A percentile compares a stretch with the other conserved stretches of the same genome.
Evolutionary conservation across 2,329 filamentous ascomycete species (phyloP).

Genomic region (Diaporthe citri): DNA sequence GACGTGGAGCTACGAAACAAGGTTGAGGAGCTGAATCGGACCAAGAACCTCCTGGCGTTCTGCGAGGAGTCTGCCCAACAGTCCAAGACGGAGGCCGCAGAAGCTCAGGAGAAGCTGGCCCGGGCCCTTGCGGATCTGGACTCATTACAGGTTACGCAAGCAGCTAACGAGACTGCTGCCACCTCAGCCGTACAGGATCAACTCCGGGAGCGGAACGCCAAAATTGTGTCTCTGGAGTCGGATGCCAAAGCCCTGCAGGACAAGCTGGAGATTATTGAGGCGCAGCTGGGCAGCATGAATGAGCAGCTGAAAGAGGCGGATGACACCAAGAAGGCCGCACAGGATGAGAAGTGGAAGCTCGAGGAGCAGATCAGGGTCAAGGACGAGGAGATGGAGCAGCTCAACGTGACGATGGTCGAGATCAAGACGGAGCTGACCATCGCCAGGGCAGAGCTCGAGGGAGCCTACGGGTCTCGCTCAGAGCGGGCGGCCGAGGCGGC

Average conservation of each 20-base stretch:
- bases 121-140: constrained; percentile 63
- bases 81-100: constrained; percentile 47
- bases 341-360: constrained; percentile 49
- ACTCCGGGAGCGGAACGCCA: constrained; percentile 58
- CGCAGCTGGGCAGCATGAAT: constrained; percentile 42
- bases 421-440: constrained; percentile 73
- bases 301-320: constrained; percentile 42
- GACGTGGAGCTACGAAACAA: constrained; percentile 73
- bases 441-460: constrained; percentile 72
- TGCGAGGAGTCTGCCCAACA: constrained; percentile 46
- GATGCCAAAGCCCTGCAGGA: constrained; percentile 55
- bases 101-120: constrained; percentile 63
- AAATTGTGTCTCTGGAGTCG: constrained; percentile 59
- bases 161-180: constrained; percentile 47
- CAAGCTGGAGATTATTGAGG: constrained; percentile 51
- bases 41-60: constrained; percentile 46
- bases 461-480: constrained; percentile 70
- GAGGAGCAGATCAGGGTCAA: constrained; percentile 61
- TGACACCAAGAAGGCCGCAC: constrained; percentile 47
- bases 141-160: constrained; percentile 48
- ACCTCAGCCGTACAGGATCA: constrained; percentile 54
- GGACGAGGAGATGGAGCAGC: constrained; percentile 63
- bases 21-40: constrained; percentile 65
- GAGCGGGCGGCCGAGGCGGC: constrained; percentile 71
- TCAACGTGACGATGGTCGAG: constrained; percentile 67